Conservation (phyloP, 768 basidiomycete species). For the Dendrothele bispora region DNA sequence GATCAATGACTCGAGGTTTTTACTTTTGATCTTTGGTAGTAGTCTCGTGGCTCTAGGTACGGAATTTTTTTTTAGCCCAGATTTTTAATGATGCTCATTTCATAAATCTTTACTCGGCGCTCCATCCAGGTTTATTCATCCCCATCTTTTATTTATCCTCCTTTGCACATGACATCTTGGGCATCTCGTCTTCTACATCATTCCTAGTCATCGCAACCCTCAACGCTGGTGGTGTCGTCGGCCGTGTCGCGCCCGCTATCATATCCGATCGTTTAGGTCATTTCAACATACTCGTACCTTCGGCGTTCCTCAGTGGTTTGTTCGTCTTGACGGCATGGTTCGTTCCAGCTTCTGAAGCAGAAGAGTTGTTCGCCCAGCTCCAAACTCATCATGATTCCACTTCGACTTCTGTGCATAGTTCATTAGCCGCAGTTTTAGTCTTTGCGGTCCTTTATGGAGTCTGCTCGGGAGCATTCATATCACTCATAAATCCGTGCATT, state of each 20-base stretch:
- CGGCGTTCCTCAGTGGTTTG: slow-evolving; percentile 64
- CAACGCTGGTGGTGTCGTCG: slow-evolving; percentile 67
- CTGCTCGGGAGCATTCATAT: slow-evolving; percentile 67
- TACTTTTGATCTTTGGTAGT: slow-evolving; percentile 53
- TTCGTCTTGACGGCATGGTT: slow-evolving; percentile 60
- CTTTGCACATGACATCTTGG: slow-evolving; percentile 47
- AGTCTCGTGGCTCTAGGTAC: slow-evolving; percentile 61
- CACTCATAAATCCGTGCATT: slow-evolving; percentile 66
- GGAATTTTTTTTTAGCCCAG: slow-evolving; percentile 18
- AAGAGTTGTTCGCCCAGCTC: slow-evolving; percentile 40
- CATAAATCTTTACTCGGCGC: slow-evolving; percentile 4
- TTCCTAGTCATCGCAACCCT: slow-evolving; percentile 64
- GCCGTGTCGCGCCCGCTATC: slow-evolving; percentile 63
- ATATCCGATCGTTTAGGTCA: slow-evolving; percentile 65
- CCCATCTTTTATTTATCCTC: slow-evolving; percentile 72
- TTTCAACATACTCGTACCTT: slow-evolving; percentile 66
- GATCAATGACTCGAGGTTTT: slow-evolving; percentile 46
- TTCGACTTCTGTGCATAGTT: not conserved
- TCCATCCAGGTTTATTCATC: slow-evolving; percentile 58
- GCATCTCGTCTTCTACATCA: slow-evolving; percentile 34
- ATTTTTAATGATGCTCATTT: not conserved
- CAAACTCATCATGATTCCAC: slow-evolving; percentile 44
- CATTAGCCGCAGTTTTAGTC: not conserved
- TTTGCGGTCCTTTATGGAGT: slow-evolving; percentile 52
- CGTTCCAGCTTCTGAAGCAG: too few relatives aligned